phyloP scores from a whole-genome alignment of 106 monocot genomes.

The Dendrobium catenatum region DNA sequence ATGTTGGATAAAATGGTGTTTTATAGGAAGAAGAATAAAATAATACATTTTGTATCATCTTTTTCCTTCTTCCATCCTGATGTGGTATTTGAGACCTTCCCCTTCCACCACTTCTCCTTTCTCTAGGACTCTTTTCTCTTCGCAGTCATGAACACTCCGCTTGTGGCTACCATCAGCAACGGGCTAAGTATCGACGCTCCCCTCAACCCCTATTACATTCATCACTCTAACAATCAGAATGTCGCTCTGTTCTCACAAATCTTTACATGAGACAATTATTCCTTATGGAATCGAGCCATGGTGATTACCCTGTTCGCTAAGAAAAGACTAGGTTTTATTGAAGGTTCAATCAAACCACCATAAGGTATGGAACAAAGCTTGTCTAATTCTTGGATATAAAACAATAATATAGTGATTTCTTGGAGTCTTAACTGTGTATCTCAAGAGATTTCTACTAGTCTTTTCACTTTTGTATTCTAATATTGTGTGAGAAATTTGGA shows the following conservation, averaged over 20 bases:
- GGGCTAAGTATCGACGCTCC: not conserved
- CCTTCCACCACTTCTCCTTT: too few species aligned
- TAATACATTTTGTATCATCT: too few species aligned
- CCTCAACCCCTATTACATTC: not conserved
- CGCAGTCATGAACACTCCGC: too few species aligned
- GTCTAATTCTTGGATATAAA: not conserved
- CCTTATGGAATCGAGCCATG: not conserved
- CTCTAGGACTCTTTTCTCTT: too few species aligned
- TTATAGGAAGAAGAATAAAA: too few species aligned
- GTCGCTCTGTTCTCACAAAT: not conserved
- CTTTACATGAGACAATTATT: not conserved
- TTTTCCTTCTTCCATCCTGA: too few species aligned
- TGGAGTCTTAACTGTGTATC: not conserved
- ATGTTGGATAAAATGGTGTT: too few species aligned
- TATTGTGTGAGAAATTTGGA: not conserved
- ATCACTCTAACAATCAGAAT: not conserved
- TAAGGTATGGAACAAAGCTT: not conserved
- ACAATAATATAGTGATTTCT: not conserved
- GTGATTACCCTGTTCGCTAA: not conserved
- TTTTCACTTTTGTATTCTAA: not conserved
- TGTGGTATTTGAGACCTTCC: too few species aligned
- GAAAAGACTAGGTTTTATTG: not conserved
- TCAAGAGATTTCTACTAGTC: not conserved
- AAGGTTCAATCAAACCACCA: not conserved
- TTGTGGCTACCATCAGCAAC: fast-evolving